These are phyloP conservation scores for Tetrapisispora phaffii DNA, from an alignment of 805 yeast genomes.

Conservation along the genomic window DNA sequence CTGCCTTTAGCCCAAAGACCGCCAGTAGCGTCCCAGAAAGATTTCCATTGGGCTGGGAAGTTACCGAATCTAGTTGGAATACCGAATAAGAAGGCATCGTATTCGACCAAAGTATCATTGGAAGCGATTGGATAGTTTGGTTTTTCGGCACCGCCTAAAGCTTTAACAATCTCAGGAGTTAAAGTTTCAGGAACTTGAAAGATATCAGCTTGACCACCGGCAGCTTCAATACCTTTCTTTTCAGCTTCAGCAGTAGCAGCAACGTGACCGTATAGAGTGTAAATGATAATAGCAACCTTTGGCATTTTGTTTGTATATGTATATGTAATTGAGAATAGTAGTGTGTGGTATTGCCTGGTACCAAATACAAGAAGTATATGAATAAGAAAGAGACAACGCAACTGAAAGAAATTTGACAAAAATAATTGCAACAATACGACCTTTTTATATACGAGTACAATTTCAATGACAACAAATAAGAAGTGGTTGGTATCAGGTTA, in stretches of 20 bases:
- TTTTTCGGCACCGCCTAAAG: constrained; percentile 55
- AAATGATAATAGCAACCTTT: constrained; percentile 65
- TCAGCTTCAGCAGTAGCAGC: constrained; percentile 58
- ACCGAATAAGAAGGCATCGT: constrained; percentile 80
- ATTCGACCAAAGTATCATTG: constrained; percentile 43
- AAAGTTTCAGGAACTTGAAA: constrained; percentile 78
- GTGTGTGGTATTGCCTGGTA: too few relatives aligned
- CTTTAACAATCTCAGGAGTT: constrained; percentile 46
- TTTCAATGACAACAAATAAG: too few relatives aligned
- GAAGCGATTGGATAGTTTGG: constrained; percentile 58
- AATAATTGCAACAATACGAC: too few relatives aligned
- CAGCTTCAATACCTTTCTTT: constrained; percentile 56
- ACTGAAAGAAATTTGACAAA: too few relatives aligned
- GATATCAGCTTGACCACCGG: constrained; percentile 62
- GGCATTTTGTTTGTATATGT: background rate
- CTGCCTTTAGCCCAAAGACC: constrained; percentile 70
- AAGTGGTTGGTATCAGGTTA: too few relatives aligned
- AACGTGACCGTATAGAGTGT: constrained; percentile 75
- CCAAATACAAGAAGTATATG: too few relatives aligned
- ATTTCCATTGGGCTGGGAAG: constrained; percentile 66
- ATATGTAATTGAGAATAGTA: background rate
- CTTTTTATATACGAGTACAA: too few relatives aligned
- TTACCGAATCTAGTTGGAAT: constrained; percentile 80
- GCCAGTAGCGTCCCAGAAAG: constrained; percentile 73
- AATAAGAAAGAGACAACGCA: too few relatives aligned